Evolutionary conservation across 2,329 filamentous ascomycete species (phyloP), one percentile per base, ranked within the genome.

Genomic region (Sphaerulina populicola): DNA sequence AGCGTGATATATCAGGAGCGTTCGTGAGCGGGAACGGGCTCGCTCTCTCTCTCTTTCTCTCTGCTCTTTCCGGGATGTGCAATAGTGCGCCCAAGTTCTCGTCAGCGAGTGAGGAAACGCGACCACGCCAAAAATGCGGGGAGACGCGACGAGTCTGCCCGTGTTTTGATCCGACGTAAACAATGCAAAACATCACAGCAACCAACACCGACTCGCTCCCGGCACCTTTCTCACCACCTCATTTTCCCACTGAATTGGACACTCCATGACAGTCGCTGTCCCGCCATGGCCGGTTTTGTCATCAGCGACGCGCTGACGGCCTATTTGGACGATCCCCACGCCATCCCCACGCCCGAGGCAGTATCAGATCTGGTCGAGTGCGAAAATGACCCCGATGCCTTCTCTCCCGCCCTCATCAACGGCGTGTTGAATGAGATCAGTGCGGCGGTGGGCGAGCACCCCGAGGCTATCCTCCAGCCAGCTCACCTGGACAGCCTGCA

Each of bases 261-360:
- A 38, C 40, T 15, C 27, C 15, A 41, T 41, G 11, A 48, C 47
- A 51, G 23, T 27, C 23, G 41, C 23, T 33, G 44, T 58, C 60
- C 60, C 65, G 85, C 76, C 65, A 86, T 86, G 74, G 77, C 77
- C 62, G 79, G 84, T 65, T 98, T 98, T 73, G 88, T 97, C 70
- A 88, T 98, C 71, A 95, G 96, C 69, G 86, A 95, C 74, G 88
- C 89, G 59, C 85, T 97, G 70, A 96, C 95, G 77, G 81, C 88
- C 68, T 98, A 96, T 72, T 87, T 96, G 79, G 94, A 88, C 72
- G 91, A 97, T 68, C 91, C 93, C 7, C 76, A 82, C 41, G 80
- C 81, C 36, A 86, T 97, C 50, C 76, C 85, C 6, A 96, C 90
- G 2, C 83, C 86, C 39, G 91, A 97, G 68, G 93, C 90, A 50